phyloP scores from a whole-genome alignment of 805 yeast species.

The Schwanniomyces yamadae region DNA sequence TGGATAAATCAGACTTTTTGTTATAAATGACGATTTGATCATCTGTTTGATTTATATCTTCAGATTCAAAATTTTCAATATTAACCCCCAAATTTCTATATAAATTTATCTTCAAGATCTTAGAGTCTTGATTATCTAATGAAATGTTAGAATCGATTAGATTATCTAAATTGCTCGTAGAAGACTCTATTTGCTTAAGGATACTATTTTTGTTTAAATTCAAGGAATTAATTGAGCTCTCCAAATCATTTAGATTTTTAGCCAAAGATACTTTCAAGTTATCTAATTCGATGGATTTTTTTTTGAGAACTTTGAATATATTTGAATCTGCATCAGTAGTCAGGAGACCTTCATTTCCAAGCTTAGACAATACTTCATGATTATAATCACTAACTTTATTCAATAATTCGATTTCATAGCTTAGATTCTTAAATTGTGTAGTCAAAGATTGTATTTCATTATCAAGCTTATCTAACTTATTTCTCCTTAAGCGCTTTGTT shows the following conservation, averaged over 20 bases:
- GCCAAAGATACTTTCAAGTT: conserved; percentile 50
- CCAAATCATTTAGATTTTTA: conserved; percentile 51
- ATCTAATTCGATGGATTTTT: conserved; percentile 37
- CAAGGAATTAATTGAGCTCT: conserved; percentile 36
- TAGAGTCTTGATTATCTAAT: conserved; percentile 42
- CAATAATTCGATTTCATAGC: conserved; percentile 18
- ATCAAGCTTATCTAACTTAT: conserved; percentile 16
- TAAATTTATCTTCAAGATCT: conserved; percentile 54
- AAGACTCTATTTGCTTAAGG: conserved; percentile 34
- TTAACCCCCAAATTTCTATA: conserved; percentile 60
- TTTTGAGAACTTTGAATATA: conserved; percentile 25
- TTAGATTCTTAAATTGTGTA: conserved; percentile 9
- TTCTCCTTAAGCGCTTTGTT: conserved; percentile 27
- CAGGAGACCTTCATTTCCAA: conserved; percentile 6
- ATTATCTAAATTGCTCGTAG: conserved; percentile 28
- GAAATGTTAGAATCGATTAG: conserved; percentile 28
- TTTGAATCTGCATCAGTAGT: conserved; percentile 16
- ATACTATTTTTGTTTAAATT: conserved; percentile 35
- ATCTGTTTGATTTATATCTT: conserved; percentile 12
- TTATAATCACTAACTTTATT: conserved; percentile 21
- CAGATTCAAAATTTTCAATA: conserved; percentile 32
- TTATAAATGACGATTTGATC: conserved; percentile 50
- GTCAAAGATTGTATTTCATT: conserved; percentile 8
- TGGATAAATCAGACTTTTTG: conserved; percentile 44
- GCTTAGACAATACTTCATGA: conserved; percentile 16